phyloP scores from a whole-genome alignment of 768 basidiomycete genomes.

The Vishniacozyma victoriae region DNA sequence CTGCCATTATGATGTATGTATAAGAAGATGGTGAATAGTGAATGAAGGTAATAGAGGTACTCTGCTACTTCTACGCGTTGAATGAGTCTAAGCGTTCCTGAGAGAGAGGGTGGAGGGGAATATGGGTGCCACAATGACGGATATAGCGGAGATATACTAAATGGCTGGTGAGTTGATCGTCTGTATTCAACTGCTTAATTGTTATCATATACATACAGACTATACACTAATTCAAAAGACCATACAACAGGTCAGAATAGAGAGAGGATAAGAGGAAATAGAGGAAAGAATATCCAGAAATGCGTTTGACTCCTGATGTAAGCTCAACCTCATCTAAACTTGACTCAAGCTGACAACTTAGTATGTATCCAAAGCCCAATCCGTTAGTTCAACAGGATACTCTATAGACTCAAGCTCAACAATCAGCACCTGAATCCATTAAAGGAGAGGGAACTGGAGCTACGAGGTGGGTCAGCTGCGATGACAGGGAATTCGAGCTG shows the following conservation, averaged over 20 bases:
- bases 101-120: slow-evolving; percentile 3
- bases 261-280: too few species aligned
- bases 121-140: neutral
- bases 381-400: slow-evolving; percentile 21
- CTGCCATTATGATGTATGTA: slow-evolving; percentile 15
- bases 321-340: slow-evolving; percentile 3
- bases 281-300: slow-evolving; percentile 15
- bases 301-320: slow-evolving; percentile 47
- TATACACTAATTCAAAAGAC: too few species aligned
- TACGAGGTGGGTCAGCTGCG: slow-evolving; percentile 37
- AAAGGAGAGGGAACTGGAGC: slow-evolving; percentile 46
- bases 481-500: neutral
- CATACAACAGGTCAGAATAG: too few species aligned
- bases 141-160: neutral
- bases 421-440: slow-evolving; percentile 44
- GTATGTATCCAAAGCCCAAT: slow-evolving; percentile 37
- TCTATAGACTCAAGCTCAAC: slow-evolving; percentile 10
- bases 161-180: too few species aligned
- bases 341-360: neutral
- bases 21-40: neutral
- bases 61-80: too few species aligned
- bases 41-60: slow-evolving; percentile 2
- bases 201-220: too few species aligned
- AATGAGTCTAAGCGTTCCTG: too few species aligned
- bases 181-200: too few species aligned